Conservation (phyloP, 1,284 basidiomycete species). For the Trametes pubescens region DNA sequence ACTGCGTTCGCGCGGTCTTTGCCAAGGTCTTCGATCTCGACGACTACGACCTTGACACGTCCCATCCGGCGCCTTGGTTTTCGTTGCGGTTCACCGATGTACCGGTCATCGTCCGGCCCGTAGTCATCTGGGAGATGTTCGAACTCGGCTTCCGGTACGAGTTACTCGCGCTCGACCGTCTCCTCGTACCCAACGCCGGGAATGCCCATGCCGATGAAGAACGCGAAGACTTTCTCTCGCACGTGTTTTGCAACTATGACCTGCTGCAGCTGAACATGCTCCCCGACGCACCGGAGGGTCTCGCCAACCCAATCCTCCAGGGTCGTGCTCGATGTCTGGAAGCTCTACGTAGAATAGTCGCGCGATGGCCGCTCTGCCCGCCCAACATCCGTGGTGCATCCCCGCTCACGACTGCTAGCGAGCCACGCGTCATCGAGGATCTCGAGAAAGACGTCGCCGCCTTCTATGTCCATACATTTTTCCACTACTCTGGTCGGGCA, state of each 20-base stretch:
- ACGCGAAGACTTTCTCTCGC: constrained; percentile 1
- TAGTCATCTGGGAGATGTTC: constrained; percentile 20
- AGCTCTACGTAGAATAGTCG: constrained; percentile 9
- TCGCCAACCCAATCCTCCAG: background rate
- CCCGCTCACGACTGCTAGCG: background rate
- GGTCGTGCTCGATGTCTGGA: constrained; percentile 4
- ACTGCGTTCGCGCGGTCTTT: background rate
- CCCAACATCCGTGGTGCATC: background rate
- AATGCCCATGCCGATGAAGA: background rate
- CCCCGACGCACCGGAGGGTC: background rate
- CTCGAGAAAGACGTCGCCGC: constrained; percentile 3
- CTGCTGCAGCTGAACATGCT: background rate
- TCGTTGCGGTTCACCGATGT: background rate
- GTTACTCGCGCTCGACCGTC: constrained; percentile 15
- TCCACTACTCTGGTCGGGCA: constrained; percentile 8
- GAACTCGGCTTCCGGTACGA: constrained; percentile 28
- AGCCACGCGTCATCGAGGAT: background rate
- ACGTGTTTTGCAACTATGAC: background rate
- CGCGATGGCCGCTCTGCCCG: constrained; percentile 12
- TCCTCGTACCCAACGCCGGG: background rate
- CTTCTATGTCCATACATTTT: constrained; percentile 14
- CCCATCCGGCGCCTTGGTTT: constrained; percentile 2
- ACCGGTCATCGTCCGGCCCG: background rate
- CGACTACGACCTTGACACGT: background rate
- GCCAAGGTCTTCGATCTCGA: background rate